Base-by-base conservation (phyloP, 345 rosid species). In the Capsella bursapastoris region DNA sequence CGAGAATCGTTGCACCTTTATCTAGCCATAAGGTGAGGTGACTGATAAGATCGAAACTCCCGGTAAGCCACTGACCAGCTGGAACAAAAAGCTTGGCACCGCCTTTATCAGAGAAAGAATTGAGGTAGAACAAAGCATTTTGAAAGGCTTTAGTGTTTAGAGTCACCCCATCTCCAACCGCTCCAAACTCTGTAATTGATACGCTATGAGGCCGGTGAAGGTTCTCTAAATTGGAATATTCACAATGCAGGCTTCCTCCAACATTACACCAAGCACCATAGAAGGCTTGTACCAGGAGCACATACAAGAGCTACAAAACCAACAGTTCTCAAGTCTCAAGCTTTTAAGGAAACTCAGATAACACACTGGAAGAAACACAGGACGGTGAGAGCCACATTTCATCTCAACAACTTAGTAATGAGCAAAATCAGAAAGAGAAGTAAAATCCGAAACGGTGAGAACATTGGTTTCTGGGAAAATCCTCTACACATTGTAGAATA, bases 71-170 rank as follows among this genome's bases (percentile, higher is more conserved):
- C 68, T 83, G 86, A 58, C 99, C 97, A 59, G 94, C 85, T 0
- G 99, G 99, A 63, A 95, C 97, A 65, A 90, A 95, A 68, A 95
- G 96, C 83, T 95, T 92, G 76, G 99, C 99, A 62, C 99, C 99
- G 0, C 97, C 97, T 80, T 95, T 95, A 79, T 95, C 99, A 37
- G 97, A 66, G 72, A 95, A 95, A 13, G 99, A 90, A 84, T 92
- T 92, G 63, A 95, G 96, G 73, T 95, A 95, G 84, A 95, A 92
- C 83, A 95, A 84, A 66, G 97, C 99, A 81, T 95, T 95, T 81
- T 95, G 99, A 78, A 95, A 95, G 2, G 99, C 99, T 82, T 92
- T 95, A 0, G 99, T 95, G 80, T 95, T 95, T 58, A 95, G 90
- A 37, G 97, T 90, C 64, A 88, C 83, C 3, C 99, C 97, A 82